Evolutionary conservation across 768 basidiomycete species (phyloP).

Genomic region (Lactarius quietus): DNA sequence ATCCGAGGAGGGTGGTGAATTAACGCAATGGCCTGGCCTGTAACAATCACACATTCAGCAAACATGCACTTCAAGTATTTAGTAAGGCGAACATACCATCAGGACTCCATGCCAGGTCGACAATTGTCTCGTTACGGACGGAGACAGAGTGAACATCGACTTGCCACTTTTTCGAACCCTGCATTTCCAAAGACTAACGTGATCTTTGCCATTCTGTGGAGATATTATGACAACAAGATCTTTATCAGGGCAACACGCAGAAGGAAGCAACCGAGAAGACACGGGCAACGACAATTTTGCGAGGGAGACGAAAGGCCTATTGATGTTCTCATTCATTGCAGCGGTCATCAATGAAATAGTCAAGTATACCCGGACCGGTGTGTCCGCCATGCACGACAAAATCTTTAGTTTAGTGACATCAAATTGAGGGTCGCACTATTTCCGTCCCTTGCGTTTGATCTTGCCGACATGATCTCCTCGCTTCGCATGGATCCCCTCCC

Average conservation of each 20-base stretch:
- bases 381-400: not conserved
- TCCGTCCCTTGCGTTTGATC: slow-evolving; percentile 46
- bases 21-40: slow-evolving; percentile 60
- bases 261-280: slow-evolving; percentile 52
- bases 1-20: slow-evolving; percentile 65
- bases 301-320: slow-evolving; percentile 53
- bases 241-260: slow-evolving; percentile 83
- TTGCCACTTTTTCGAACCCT: slow-evolving; percentile 81
- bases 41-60: slow-evolving; percentile 37
- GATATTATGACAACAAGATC: slow-evolving; percentile 70
- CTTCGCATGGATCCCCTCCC: slow-evolving; percentile 65
- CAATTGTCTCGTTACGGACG: slow-evolving; percentile 45
- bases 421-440: not conserved
- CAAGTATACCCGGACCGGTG: slow-evolving; percentile 12
- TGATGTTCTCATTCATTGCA: slow-evolving; percentile 36
- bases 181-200: slow-evolving; percentile 74
- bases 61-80: not conserved
- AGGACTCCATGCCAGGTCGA: slow-evolving; percentile 75
- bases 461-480: slow-evolving; percentile 53
- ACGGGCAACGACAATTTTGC: slow-evolving; percentile 55
- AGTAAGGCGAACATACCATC: slow-evolving; percentile 49
- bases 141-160: slow-evolving; percentile 51
- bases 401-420: too few species aligned
- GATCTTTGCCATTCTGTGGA: slow-evolving; percentile 62
- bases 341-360: not conserved